phyloP scores from a whole-genome alignment of 768 basidiomycete genomes.

The Russula ochroleuca region DNA sequence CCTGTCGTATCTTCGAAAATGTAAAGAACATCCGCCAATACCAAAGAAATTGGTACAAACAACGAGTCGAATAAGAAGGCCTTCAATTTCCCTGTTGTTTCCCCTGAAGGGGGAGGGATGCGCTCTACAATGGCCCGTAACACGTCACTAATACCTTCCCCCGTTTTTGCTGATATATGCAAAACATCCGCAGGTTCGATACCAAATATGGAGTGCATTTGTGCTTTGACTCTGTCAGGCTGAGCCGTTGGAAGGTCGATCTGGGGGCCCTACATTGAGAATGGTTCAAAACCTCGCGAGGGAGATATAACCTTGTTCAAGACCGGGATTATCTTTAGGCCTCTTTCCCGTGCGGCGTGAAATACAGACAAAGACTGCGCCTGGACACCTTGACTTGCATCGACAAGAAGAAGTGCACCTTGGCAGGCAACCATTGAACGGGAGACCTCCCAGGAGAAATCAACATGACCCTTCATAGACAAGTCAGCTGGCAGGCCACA shows the following conservation, averaged over 20 bases:
- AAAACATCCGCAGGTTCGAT: slow-evolving; percentile 71
- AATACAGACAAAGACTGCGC: slow-evolving; percentile 96
- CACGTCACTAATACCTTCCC: slow-evolving; percentile 72
- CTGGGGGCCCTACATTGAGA: slow-evolving; percentile 38
- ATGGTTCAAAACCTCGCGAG: neutral
- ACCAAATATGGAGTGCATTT: slow-evolving; percentile 80
- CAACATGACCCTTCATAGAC: slow-evolving; percentile 76
- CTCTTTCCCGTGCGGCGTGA: slow-evolving; percentile 78
- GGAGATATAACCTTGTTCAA: slow-evolving; percentile 70
- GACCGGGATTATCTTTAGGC: slow-evolving; percentile 81
- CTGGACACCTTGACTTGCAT: slow-evolving; percentile 97
- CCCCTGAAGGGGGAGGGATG: slow-evolving; percentile 74
- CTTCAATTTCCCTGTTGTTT: slow-evolving; percentile 53
- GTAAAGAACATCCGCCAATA: slow-evolving; percentile 21
- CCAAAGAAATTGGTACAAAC: slow-evolving; percentile 43
- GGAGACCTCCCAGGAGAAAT: slow-evolving; percentile 96
- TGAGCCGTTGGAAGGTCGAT: slow-evolving; percentile 91
- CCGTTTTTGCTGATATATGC: slow-evolving; percentile 89
- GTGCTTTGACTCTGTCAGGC: slow-evolving; percentile 71
- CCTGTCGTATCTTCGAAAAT: slow-evolving; percentile 70
- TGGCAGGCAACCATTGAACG: slow-evolving; percentile 90
- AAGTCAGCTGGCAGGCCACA: neutral
- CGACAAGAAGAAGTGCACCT: slow-evolving; percentile 81
- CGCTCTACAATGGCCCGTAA: slow-evolving; percentile 76
- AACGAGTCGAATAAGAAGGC: slow-evolving; percentile 92